A percentile compares a stretch with the other conserved stretches of the same genome.
Conservation (phyloP, 805 yeast genomes). For the Yarrowia hollandica region DNA sequence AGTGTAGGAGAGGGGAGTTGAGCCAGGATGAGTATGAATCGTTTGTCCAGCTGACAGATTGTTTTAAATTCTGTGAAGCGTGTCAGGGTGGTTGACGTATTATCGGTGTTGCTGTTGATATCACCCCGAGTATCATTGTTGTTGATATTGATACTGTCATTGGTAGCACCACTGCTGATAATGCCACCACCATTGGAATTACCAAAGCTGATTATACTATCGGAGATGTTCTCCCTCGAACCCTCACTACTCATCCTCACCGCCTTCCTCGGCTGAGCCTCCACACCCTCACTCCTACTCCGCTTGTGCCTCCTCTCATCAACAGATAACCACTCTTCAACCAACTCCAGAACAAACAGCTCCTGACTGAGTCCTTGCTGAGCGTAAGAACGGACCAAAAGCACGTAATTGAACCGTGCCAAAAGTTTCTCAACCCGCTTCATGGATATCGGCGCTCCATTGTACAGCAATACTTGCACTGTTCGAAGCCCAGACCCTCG, state of each 20-base stretch:
- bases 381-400: background rate
- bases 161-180: too few species aligned
- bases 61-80: background rate
- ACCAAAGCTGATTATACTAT: too few species aligned
- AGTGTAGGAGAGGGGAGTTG: background rate
- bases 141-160: too few species aligned
- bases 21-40: slow-evolving; percentile 1
- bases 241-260: background rate
- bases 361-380: slow-evolving; percentile 2
- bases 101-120: too few species aligned
- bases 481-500: background rate
- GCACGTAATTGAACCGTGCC: background rate
- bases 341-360: background rate
- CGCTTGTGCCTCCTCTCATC: background rate
- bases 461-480: background rate
- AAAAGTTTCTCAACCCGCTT: background rate
- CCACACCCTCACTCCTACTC: background rate
- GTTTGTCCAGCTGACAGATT: background rate
- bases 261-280: background rate
- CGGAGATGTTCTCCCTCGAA: too few species aligned
- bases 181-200: too few species aligned
- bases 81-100: background rate
- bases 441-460: background rate
- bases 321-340: background rate
- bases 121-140: too few species aligned